Base-by-base conservation (phyloP, 2,329 filamentous ascomycete species). In the Amauroascus niger region DNA sequence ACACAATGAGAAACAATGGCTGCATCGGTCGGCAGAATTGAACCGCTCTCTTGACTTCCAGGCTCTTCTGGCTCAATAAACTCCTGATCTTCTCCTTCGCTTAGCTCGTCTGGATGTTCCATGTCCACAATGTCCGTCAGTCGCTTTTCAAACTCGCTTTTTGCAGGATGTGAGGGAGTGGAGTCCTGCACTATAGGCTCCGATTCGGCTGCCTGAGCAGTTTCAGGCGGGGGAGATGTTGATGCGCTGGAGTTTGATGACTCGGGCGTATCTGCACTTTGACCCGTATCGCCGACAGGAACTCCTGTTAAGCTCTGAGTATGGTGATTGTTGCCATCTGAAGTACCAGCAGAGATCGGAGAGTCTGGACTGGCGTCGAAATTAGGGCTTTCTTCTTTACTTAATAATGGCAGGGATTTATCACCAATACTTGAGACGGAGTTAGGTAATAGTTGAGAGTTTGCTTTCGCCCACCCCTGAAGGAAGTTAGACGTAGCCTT, bases 401-500 rank as follows among this genome's bases (percentile, higher is more conserved):
- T 20, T 33, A 16, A n/a, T 16, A 11, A 30, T 16, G 2, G 26
- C n/a, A n/a, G 11, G 11, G 24, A 4, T n/a, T 24, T 26, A 1
- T 14, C 26, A 11, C 2, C 18, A 26, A 26, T 6, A 2, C 26
- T 26, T 24, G 18, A n/a, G n/a, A 18, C 9, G 11, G 22, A 22
- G 11, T 8, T 40, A 13, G 22, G 14, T 5, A 14, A 14, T 3
- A 16, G 6, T 20, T 26, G 8, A 5, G 35, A 24, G 1, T 41
- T 8, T 8, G 28, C 3, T 24, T 44, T 33, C 8, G 26, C 49
- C 7, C 28, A 33, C 6, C 26, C 39, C 65, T 71, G 69, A 1
- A 81, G 65, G 52, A 79, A 82, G 53, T 75, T 74, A 44, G 69
- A 71, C 0, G 78, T 74, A 2, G 78, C 79, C 35, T 69, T 69